Percentiles rank a stretch among this genome's conserved stretches.
These are phyloP conservation scores for Colletotrichum gloeosporioides DNA, from an alignment of 2,329 filamentous ascomycete species.

Conservation along the genomic window DNA sequence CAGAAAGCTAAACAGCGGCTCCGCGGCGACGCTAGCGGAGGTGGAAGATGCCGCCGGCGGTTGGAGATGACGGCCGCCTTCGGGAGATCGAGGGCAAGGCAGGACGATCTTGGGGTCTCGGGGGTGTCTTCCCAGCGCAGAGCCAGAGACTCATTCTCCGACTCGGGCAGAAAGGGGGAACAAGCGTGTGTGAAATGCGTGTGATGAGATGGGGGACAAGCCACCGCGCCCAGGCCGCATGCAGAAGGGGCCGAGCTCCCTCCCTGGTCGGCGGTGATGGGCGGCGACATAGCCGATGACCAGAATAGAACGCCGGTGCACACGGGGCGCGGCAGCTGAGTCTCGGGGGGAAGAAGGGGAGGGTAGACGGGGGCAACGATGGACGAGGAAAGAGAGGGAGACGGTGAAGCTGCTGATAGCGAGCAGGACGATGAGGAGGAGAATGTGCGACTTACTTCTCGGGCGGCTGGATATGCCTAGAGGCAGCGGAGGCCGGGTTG, in stretches of 20 bases:
- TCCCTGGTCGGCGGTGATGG: conserved; percentile 9
- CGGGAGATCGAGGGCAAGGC: conserved; percentile 17
- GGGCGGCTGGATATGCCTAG: conserved; percentile 52
- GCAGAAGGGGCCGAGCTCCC: conserved; percentile 21
- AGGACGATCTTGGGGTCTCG: neutral
- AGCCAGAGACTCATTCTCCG: neutral
- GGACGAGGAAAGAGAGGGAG: neutral
- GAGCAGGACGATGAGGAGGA: neutral
- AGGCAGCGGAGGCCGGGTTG: conserved; percentile 49
- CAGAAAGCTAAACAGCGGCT: neutral
- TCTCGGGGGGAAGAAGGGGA: neutral
- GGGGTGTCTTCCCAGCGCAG: neutral
- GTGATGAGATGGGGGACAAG: conserved; percentile 3
- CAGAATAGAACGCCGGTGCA: conserved; percentile 13
- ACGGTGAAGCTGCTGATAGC: conserved; percentile 1
- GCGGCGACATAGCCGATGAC: conserved; percentile 19
- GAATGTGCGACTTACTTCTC: conserved; percentile 60
- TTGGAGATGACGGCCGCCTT: neutral
- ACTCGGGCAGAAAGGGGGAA: neutral
- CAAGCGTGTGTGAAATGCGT: neutral
- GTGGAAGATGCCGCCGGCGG: conserved; percentile 13
- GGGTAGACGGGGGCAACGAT: neutral
- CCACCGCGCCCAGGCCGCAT: conserved; percentile 22
- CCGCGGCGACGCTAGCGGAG: conserved; percentile 8
- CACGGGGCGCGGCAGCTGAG: neutral